Percentiles rank a stretch among this genome's conserved stretches.
These are phyloP conservation scores for Fraxinus paxiana DNA, from an alignment of 305 asterid species.

Conservation along the genomic window DNA sequence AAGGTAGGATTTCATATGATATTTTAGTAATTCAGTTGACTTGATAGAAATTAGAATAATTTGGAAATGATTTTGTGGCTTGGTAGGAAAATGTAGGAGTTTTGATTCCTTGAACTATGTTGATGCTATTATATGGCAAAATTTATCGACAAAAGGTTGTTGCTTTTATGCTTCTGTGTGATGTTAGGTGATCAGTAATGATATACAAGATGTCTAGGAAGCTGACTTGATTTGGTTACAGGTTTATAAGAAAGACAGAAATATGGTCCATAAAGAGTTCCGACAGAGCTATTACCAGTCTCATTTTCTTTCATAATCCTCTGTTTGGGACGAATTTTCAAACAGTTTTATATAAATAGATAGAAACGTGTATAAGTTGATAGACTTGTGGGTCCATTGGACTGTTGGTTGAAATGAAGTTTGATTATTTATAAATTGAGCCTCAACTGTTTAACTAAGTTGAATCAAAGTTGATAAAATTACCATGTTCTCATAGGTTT, in stretches of 20 bases:
- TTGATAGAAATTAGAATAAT: neutral
- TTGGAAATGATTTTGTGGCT: neutral
- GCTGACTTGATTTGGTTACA: neutral
- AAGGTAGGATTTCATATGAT: neutral
- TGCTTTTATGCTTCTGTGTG: neutral
- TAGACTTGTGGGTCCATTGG: neutral
- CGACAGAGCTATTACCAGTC: neutral
- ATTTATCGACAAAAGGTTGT: neutral
- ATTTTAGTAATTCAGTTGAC: too few relatives aligned
- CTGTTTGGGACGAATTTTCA: neutral
- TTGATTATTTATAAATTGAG: neutral
- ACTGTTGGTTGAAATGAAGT: neutral
- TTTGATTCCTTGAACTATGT: neutral
- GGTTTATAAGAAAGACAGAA: neutral
- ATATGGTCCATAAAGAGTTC: neutral
- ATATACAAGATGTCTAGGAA: neutral
- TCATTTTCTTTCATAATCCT: neutral
- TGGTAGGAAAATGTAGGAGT: neutral
- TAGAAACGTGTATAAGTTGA: neutral
- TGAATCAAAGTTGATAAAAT: neutral
- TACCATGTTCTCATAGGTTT: neutral
- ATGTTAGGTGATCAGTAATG: neutral
- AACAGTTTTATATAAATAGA: too few relatives aligned
- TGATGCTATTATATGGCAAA: neutral
- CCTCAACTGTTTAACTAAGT: neutral